phyloP scores from a whole-genome alignment of 768 basidiomycete species.

The Russula emetica region DNA sequence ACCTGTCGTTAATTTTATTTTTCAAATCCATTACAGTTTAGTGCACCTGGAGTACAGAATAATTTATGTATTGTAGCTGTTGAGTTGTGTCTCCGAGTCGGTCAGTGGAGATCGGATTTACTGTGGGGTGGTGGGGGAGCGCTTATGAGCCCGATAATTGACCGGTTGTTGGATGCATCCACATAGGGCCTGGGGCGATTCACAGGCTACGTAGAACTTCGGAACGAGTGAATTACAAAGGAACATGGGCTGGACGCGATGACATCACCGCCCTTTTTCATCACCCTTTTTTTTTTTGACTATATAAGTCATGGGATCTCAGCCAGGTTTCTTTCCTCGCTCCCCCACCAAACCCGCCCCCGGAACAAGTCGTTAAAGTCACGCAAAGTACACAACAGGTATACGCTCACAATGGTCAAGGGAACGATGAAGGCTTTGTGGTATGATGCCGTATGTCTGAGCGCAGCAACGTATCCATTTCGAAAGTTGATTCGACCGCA shows the following conservation, averaged over 20 bases:
- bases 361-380: not conserved
- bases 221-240: no score
- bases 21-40: no score
- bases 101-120: no score
- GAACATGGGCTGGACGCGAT: not conserved
- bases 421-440: slow-evolving; percentile 73
- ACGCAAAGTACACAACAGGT: not conserved
- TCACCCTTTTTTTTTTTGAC: not conserved
- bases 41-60: no score
- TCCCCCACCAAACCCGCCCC: not conserved
- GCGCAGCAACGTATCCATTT: not conserved
- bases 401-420: slow-evolving; percentile 42
- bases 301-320: slow-evolving; percentile 10
- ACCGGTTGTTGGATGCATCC: no score
- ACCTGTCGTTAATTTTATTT: no score
- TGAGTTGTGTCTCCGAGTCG: no score
- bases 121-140: no score
- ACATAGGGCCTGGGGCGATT: no score
- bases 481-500: slow-evolving; percentile 23
- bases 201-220: no score
- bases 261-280: slow-evolving; percentile 20
- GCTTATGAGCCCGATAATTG: no score
- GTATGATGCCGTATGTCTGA: slow-evolving; percentile 53
- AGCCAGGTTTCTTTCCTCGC: not conserved
- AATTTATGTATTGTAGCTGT: no score